These are phyloP conservation scores for Irpex lacteus DNA, from an alignment of 1,284 basidiomycete genomes.

Conservation along the genomic window DNA sequence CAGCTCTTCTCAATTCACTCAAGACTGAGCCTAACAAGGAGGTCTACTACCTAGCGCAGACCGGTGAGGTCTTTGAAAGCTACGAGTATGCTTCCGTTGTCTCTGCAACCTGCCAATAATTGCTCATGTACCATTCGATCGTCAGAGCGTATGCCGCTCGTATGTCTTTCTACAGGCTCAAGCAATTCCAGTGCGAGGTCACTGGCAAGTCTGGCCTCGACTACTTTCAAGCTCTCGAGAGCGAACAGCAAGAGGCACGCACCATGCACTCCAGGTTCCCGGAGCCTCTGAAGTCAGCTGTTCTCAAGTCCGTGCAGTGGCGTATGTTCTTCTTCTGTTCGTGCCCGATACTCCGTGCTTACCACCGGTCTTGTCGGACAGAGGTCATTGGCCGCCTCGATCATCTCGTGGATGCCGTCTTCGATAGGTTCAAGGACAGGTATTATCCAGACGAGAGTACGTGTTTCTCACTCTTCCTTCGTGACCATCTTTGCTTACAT, in stretches of 20 bases:
- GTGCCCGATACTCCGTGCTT: constrained; percentile 10
- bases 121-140: not conserved
- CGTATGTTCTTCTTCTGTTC: constrained; percentile 57
- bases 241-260: constrained; percentile 85
- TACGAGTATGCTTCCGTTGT: constrained; percentile 72
- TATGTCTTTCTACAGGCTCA: constrained; percentile 91
- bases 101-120: constrained; percentile 5
- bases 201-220: constrained; percentile 91
- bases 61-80: constrained; percentile 92
- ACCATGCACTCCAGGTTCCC: constrained; percentile 91
- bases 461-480: constrained; percentile 30
- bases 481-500: constrained; percentile 14
- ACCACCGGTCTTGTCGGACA: constrained; percentile 32
- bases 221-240: constrained; percentile 92
- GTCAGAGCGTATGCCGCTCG: constrained; percentile 84
- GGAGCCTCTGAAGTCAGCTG: constrained; percentile 86
- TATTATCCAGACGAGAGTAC: constrained; percentile 90
- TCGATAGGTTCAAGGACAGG: constrained; percentile 92
- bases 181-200: constrained; percentile 94
- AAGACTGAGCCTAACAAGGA: constrained; percentile 65
- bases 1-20: constrained; percentile 59
- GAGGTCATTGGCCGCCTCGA: constrained; percentile 96
- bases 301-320: constrained; percentile 93
- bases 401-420: constrained; percentile 90
- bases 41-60: constrained; percentile 88